Base-by-base conservation (phyloP, 345 rosid genomes). In the Cardamine resedifolia region DNA sequence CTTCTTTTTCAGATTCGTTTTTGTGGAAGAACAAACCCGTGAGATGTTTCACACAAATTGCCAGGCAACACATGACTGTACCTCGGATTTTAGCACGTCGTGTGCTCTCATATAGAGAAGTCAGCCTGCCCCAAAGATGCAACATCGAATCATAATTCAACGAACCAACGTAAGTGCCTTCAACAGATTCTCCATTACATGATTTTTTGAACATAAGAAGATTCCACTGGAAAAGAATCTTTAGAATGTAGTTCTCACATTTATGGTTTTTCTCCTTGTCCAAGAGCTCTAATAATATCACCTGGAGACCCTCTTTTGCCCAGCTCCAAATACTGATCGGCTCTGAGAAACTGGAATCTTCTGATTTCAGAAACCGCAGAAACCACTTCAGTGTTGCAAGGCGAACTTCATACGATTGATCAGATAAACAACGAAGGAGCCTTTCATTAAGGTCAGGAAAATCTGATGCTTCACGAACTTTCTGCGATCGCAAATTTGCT, bases 371-470 rank as follows among this genome's bases (percentile, higher is more conserved):
- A 77, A 88, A 88, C 83, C 72, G 88, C 62, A 85, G 80, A 69
- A 91, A 78, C 97, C 97, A 94, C 77, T 94, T 91, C 71, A 94
- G 68, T 72, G 97, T 89, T 70, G 87, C 86, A 50, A 86, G 87
- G 61, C 90, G 91, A 82, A 91, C 96, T 82, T 94, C 99, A 82
- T 89, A 94, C 24, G 88, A 85, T 48, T 90, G 86, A 78, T 91
- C 95, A 56, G 86, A 84, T 76, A 91, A 64, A 65, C 87, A 82
- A 21, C 81, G 78, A 34, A 82, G 71, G 75, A 94, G 73, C 85
- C 83, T 83, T 57, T 85, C 90, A 30, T 70, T 78, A 52, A 83
- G 83, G 55, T 85, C 84, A 9, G 71, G 36, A 78, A 75, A 83
- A 64, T 74, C 79, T 53, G 55, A 71, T 56, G 65, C 75, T 77